A percentile compares a stretch with the other conserved stretches of the same genome.
phyloP scores from a whole-genome alignment of 495 filamentous ascomycete species.

The Penicillium turbatum region DNA sequence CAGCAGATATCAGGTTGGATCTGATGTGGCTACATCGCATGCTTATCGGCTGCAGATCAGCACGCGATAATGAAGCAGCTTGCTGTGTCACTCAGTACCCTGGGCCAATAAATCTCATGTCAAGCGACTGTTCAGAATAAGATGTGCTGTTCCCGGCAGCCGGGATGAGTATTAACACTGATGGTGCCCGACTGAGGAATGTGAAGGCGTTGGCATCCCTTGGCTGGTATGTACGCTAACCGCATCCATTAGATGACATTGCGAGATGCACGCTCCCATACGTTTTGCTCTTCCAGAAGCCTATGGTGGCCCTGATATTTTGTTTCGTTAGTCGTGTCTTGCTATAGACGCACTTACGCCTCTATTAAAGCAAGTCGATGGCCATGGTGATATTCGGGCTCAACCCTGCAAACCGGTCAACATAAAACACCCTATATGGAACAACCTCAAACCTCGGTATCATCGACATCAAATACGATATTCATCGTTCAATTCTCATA shows the following conservation, averaged over 20 bases:
- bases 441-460: background rate
- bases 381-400: background rate
- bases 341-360: too few relatives aligned
- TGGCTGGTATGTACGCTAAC: slow-evolving; percentile 8
- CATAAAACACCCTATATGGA: background rate
- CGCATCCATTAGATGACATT: background rate
- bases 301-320: background rate
- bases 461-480: background rate
- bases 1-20: slow-evolving; percentile 10
- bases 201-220: slow-evolving; percentile 2
- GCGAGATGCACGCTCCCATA: background rate
- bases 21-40: background rate
- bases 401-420: background rate
- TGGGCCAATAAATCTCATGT: background rate
- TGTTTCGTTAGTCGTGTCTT: background rate
- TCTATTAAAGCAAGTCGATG: too few relatives aligned
- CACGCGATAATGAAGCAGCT: background rate
- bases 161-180: background rate
- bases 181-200: slow-evolving; percentile 5
- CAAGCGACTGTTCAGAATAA: background rate
- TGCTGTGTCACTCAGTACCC: background rate
- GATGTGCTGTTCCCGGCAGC: slow-evolving; percentile 2
- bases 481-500: background rate
- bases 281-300: background rate
- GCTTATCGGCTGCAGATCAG: background rate